phyloP scores from a whole-genome alignment of 208 protist species.

The Leishmania aethiopica region DNA sequence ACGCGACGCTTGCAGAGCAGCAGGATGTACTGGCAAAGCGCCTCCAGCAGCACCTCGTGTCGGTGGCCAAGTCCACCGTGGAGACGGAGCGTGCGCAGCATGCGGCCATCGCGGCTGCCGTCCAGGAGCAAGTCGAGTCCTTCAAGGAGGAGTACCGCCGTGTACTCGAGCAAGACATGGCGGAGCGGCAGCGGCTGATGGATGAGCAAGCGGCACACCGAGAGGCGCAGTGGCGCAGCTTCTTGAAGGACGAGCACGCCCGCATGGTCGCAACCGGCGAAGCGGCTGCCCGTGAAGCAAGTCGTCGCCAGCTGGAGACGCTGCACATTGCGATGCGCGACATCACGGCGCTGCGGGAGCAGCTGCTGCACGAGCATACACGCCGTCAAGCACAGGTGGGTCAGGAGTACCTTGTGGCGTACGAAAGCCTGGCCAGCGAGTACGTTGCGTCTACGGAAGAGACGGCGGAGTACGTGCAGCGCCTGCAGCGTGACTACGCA shows the following conservation, averaged over 20 bases:
- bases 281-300: constrained; percentile 13
- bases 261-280: constrained; percentile 23
- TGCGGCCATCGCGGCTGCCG: constrained; percentile 28
- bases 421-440: constrained; percentile 30
- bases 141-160: constrained; percentile 54
- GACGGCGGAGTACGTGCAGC: constrained; percentile 29
- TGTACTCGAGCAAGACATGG: constrained; percentile 53
- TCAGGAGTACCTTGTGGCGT: constrained; percentile 35
- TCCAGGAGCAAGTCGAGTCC: constrained; percentile 45
- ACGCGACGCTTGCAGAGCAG: constrained; percentile 9
- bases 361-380: constrained; percentile 42
- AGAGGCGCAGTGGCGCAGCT: constrained; percentile 31
- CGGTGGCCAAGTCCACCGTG: constrained; percentile 4
- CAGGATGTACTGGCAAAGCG: not conserved
- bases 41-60: constrained; percentile 12
- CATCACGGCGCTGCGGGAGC: constrained; percentile 47
- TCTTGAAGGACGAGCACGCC: constrained; percentile 37
- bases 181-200: constrained; percentile 29
- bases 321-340: constrained; percentile 61
- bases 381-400: constrained; percentile 41
- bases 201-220: constrained; percentile 39
- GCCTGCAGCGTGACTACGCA: constrained; percentile 40
- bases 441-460: constrained; percentile 30
- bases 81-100: constrained; percentile 15
- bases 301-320: constrained; percentile 40